Percentiles rank a stretch among this genome's conserved stretches.
Conservation (phyloP, 148 eudicot genomes). For the Nepenthes mirabilis region DNA sequence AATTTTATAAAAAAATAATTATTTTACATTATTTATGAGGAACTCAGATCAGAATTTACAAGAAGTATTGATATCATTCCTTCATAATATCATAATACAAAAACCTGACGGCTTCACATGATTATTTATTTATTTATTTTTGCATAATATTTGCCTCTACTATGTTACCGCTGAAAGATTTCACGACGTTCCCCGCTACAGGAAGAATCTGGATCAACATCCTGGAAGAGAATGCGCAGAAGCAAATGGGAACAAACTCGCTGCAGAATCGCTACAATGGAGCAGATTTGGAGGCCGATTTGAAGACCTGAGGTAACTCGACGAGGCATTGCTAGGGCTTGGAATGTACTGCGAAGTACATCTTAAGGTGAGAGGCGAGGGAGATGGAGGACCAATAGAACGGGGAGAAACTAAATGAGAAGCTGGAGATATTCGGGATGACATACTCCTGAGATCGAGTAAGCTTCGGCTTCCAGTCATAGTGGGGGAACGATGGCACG, state of each 20-base stretch:
- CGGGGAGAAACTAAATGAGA: constrained; percentile 45
- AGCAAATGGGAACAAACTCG: constrained; percentile 59
- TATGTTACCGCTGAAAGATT: too few relatives aligned
- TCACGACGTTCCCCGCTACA: too few relatives aligned
- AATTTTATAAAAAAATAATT: too few relatives aligned
- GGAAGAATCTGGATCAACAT: constrained; percentile 13
- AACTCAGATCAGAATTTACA: too few relatives aligned
- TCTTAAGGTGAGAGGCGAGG: constrained; percentile 35
- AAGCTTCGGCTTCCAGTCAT: constrained; percentile 57
- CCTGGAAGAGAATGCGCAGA: constrained; percentile 70
- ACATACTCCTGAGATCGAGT: constrained; percentile 45
- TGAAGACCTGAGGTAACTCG: constrained; percentile 50
- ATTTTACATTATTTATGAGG: too few relatives aligned
- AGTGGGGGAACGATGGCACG: constrained; percentile 35
- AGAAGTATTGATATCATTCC: too few relatives aligned
- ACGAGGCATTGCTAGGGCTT: constrained; percentile 42
- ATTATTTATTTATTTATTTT: too few relatives aligned
- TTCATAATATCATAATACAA: too few relatives aligned
- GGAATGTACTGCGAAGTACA: constrained; percentile 34
- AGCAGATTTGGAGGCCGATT: constrained; percentile 33
- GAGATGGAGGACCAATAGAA: constrained; percentile 38
- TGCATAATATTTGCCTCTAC: too few relatives aligned
- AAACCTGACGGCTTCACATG: too few relatives aligned
- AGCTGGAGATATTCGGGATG: constrained; percentile 47
- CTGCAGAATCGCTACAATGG: constrained; percentile 52